A percentile compares a stretch with the other conserved stretches of the same genome.
These are phyloP conservation scores for Hysterium pulicare DNA, from an alignment of 2,329 filamentous ascomycete species.

Conservation along the genomic window DNA sequence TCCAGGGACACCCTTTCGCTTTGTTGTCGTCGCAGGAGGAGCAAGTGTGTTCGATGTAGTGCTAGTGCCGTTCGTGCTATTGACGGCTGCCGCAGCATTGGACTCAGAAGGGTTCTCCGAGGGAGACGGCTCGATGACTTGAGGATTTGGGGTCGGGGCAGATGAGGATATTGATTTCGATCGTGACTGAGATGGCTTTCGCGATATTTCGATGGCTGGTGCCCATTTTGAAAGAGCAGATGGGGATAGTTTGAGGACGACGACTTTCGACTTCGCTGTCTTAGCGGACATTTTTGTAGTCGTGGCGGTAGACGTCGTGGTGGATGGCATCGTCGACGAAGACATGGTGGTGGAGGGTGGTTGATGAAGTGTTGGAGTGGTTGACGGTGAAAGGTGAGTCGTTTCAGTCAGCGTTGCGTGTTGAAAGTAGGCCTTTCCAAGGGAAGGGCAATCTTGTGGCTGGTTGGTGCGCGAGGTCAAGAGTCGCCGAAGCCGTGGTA, in stretches of 20 bases:
- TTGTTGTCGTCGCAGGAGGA: constrained; percentile 51
- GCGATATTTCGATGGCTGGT: constrained; percentile 15
- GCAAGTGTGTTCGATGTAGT: constrained; percentile 42
- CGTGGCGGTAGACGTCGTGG: constrained; percentile 15
- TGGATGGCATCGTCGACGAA: constrained; percentile 12
- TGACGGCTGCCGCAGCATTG: constrained; percentile 35
- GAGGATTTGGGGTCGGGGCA: constrained; percentile 31
- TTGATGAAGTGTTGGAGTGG: constrained; percentile 9
- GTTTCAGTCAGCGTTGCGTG: constrained; percentile 2
- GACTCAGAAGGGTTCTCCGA: constrained; percentile 42
- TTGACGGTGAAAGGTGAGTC: constrained; percentile 1
- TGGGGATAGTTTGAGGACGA: constrained; percentile 33
- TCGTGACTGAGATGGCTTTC: constrained; percentile 21
- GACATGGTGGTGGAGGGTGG: constrained; percentile 11
- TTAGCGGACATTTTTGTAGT: constrained; percentile 32
- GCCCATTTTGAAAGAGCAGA: constrained; percentile 28
- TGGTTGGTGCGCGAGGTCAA: not conserved
- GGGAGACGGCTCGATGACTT: constrained; percentile 35
- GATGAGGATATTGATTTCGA: constrained; percentile 39
- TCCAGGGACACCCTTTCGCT: constrained; percentile 74
- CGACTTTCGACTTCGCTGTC: constrained; percentile 26
- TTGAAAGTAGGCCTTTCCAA: not conserved
- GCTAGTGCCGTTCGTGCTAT: constrained; percentile 27
- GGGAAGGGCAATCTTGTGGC: not conserved
- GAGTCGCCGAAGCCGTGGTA: too few relatives aligned